Evolutionary conservation across 495 filamentous ascomycete genomes (phyloP).

Genomic region (Darksidea phi): DNA sequence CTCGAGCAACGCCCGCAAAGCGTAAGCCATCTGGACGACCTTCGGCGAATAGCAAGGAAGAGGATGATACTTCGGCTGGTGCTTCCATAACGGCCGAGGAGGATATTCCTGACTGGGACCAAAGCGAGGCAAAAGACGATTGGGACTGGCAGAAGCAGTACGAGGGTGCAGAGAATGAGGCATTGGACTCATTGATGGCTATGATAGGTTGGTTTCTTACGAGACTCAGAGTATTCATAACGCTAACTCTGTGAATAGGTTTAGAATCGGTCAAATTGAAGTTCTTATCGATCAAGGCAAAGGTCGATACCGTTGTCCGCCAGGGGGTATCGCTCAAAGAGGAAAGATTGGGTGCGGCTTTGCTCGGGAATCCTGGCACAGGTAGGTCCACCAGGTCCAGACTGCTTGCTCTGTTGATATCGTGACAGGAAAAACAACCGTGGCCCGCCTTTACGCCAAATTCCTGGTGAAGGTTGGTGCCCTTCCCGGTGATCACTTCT

Average conservation of each 20-base stretch:
- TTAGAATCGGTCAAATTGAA: constrained; percentile 67
- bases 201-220: constrained; percentile 53
- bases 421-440: constrained; percentile 73
- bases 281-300: constrained; percentile 64
- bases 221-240: neutral
- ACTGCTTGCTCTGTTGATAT: constrained; percentile 6
- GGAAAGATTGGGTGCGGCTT: constrained; percentile 61
- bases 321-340: constrained; percentile 57
- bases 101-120: constrained; percentile 11
- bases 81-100: neutral
- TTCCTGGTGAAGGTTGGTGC: constrained; percentile 63
- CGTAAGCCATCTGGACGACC: too few species aligned
- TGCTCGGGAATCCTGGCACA: constrained; percentile 80
- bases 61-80: too few species aligned
- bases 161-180: constrained; percentile 51
- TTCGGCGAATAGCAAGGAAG: too few species aligned
- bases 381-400: constrained; percentile 48
- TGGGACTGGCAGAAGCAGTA: constrained; percentile 62
- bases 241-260: constrained; percentile 33
- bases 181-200: constrained; percentile 64
- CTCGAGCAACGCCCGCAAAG: too few species aligned
- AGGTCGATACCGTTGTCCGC: constrained; percentile 59
- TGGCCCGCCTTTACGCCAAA: constrained; percentile 72
- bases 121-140: constrained; percentile 39
- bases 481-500: constrained; percentile 49